Conservation (phyloP, 2,329 filamentous ascomycete genomes). For the Cercospora sp. region DNA sequence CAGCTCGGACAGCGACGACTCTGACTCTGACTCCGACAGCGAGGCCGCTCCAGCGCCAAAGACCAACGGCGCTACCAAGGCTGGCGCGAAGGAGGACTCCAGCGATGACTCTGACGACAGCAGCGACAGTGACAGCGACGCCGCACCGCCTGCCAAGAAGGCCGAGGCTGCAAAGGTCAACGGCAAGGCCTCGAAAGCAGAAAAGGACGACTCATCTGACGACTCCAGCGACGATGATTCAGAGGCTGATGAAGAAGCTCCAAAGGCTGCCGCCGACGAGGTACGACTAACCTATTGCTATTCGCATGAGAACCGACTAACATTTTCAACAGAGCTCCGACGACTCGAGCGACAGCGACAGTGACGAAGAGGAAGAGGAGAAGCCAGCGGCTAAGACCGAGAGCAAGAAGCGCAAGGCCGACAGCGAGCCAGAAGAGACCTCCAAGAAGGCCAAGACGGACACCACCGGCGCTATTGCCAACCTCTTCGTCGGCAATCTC, state of each 20-base stretch:
- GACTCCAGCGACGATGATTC: slow-evolving; percentile 34
- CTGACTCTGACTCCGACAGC: slow-evolving; percentile 34
- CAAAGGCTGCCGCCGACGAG: slow-evolving; percentile 34
- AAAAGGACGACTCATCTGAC: slow-evolving; percentile 28
- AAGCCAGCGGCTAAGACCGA: slow-evolving; percentile 40
- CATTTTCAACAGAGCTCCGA: slow-evolving; percentile 35
- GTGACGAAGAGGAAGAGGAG: slow-evolving; percentile 37
- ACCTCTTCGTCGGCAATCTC: slow-evolving; percentile 86
- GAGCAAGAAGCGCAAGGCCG: slow-evolving; percentile 69
- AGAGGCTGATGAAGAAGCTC: slow-evolving; percentile 31
- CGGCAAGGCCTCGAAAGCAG: slow-evolving; percentile 28
- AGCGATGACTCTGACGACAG: slow-evolving; percentile 23
- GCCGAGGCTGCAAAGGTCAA: slow-evolving; percentile 33
- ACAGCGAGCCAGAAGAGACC: slow-evolving; percentile 52
- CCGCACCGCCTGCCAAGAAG: slow-evolving; percentile 27
- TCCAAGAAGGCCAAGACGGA: slow-evolving; percentile 69
- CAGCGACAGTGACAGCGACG: slow-evolving; percentile 37
- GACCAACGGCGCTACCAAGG: slow-evolving; percentile 33
- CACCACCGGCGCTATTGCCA: slow-evolving; percentile 50
- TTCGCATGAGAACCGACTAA: background rate
- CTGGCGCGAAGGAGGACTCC: slow-evolving; percentile 29
- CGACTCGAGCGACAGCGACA: slow-evolving; percentile 43
- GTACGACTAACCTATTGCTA: background rate
- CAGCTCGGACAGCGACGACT: slow-evolving; percentile 22
- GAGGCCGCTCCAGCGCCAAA: slow-evolving; percentile 33